Evolutionary conservation across 2,329 filamentous ascomycete genomes (phyloP), one percentile per base, ranked within the genome.

Genomic region (Colletotrichum camelliae): DNA sequence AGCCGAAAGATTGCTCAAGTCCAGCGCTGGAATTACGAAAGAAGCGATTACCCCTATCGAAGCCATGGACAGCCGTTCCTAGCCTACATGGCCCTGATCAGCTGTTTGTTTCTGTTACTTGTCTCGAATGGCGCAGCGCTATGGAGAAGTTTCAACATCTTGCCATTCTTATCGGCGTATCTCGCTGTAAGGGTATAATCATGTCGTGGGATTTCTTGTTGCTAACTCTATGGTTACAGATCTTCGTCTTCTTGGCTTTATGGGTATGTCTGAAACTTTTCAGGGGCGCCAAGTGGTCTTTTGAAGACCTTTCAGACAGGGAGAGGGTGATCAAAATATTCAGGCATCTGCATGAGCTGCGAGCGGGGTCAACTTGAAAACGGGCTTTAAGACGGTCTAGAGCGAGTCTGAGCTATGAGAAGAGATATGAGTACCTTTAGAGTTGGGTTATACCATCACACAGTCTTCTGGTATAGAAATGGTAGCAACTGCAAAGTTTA

Each of bases 1-100:
- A 69, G 72, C 16, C 75, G 76, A 12, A 79, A 77, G 33, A 74
- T 82, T 15, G 74, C 79, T 2, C 79, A 81, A 52, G 80, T 83
- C 3, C 77, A 79, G 31, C 81, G 82, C 7, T 82, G 81, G 78
- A 73, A 78, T 29, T 57, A 67, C 35, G 39, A 72, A 77, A 24
- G 78, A 27, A 75, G 82, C 67, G 81, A 84, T 65, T 86, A 86
- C 60, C 85, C 85, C 0, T 87, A 84, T 72, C 82, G 83, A 15
- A 83, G 84, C 61, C 83, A 85, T 39, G 81, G 80, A 2, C 86
- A 87, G 74, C 85, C 85, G 0, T 64, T 85, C 5, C 79, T 84
- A 1, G 84, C 82, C 9, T 85, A 84, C 66, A 39, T 83, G 3
- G 84, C 84, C 1, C 70, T 86, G 2, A 35, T 33, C 5, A 12